Base-by-base conservation (phyloP, 2,329 filamentous ascomycete genomes). In the Intubia oerlemansii region DNA sequence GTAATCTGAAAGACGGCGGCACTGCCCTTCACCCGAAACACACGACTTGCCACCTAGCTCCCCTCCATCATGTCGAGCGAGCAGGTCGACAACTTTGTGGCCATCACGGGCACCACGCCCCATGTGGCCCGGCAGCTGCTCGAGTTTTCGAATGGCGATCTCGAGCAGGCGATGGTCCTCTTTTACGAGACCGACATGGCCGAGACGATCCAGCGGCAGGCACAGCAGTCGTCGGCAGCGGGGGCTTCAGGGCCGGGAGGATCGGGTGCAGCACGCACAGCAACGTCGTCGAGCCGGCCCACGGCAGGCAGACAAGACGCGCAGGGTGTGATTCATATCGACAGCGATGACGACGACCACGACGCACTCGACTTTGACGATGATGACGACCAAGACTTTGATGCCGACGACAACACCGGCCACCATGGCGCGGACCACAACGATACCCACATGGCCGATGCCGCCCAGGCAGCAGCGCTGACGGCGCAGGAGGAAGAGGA, bases 171-270 rank as follows among this genome's bases (percentile, higher is more conserved):
- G 16, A 73, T 93, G 19, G 70, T 80, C 44, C 69, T 95, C 10
- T 98, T 72, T 54, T 95, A 81, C 49, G 81, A 90, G 44, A 88
- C 77, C 24, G 82, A 85, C 27, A 66, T 74, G 36, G 67, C 61
- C 39, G 52, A 52, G 24, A 52, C 50, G 32, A 48, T 64, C 15
- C 24, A 24, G 33, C 44, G 43, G 25, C 45, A 51, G 28, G 48
- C 13, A 36, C 51, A 12, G 39, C 40, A 32, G 38, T 40, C 51
- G 2, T 10, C 26, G 6, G 45, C 48, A n/a, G 46, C n/a, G n/a
- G n/a, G n/a, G n/a, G n/a, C n/a, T n/a, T n/a, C n/a, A n/a, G n/a
- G n/a, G n/a, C n/a, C n/a, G n/a, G n/a, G n/a, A n/a, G n/a, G n/a
- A n/a, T n/a, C n/a, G n/a, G n/a, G n/a, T n/a, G n/a, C n/a, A n/a